Evolutionary conservation across 257 asterid genomes (phyloP).

Genomic region (Salvia hispanica): DNA sequence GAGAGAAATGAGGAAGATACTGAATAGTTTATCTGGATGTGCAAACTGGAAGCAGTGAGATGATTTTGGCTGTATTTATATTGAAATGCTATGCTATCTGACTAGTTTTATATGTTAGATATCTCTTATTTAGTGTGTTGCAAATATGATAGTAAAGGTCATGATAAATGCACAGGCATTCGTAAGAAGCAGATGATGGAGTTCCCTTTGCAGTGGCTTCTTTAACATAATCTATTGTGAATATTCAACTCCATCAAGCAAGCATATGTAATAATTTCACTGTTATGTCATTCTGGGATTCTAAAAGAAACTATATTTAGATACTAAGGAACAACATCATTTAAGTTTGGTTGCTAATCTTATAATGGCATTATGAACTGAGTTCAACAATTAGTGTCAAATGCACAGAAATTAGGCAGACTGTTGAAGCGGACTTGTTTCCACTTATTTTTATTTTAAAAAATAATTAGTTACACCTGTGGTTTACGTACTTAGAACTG

Average conservation of each 20-base stretch:
- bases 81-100: no score
- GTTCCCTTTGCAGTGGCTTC: no score
- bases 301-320: not conserved
- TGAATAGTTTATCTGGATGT: no score
- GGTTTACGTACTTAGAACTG: not conserved
- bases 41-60: no score
- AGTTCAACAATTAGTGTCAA: not conserved
- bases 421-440: not conserved
- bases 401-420: not conserved
- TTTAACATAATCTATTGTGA: no score
- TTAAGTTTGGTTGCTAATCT: conserved; percentile 13
- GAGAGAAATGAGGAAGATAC: no score
- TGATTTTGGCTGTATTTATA: no score
- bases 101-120: no score
- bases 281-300: not conserved
- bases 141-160: no score
- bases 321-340: not conserved
- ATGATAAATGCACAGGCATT: no score
- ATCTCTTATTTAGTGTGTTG: no score
- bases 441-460: not conserved
- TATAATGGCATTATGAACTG: not conserved
- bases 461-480: not conserved
- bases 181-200: no score
- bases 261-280: not conserved
- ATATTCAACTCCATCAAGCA: not conserved